A percentile compares a stretch with the other conserved stretches of the same genome.
phyloP scores from a whole-genome alignment of 1,284 basidiomycete genomes.

The Puccinia coronata region DNA sequence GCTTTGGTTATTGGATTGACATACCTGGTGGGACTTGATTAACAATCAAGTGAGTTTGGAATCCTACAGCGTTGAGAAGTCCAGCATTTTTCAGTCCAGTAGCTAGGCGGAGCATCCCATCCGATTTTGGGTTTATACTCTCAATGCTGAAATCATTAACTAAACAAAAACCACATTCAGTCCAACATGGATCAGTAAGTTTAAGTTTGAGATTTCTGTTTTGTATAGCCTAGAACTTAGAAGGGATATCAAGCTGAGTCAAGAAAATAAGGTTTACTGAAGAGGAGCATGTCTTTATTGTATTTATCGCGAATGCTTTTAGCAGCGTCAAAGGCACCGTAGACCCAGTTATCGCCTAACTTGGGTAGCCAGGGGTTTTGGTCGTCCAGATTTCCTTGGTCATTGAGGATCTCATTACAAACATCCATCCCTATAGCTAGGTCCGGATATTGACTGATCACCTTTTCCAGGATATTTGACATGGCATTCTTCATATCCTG shows the following conservation, averaged over 20 bases:
- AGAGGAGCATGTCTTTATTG: neutral
- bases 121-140: slow-evolving; percentile 3
- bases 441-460: neutral
- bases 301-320: neutral
- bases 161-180: neutral
- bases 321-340: neutral
- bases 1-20: neutral
- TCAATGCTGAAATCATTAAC: slow-evolving; percentile 30
- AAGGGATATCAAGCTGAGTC: neutral
- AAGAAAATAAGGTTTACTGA: slow-evolving; percentile 1
- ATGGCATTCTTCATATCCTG: neutral
- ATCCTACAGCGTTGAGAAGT: slow-evolving; percentile 28
- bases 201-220: too few relatives aligned
- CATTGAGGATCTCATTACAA: slow-evolving; percentile 7
- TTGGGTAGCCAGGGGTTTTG: neutral
- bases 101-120: neutral
- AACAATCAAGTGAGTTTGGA: slow-evolving; percentile 21
- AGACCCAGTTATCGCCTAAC: neutral
- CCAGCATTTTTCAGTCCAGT: neutral
- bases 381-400: neutral
- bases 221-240: neutral
- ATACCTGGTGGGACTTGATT: slow-evolving; percentile 14
- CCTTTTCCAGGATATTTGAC: neutral
- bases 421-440: neutral
- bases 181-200: too few relatives aligned